phyloP scores from a whole-genome alignment of 2,329 filamentous ascomycete species.

The Huntiella moniliformis region DNA sequence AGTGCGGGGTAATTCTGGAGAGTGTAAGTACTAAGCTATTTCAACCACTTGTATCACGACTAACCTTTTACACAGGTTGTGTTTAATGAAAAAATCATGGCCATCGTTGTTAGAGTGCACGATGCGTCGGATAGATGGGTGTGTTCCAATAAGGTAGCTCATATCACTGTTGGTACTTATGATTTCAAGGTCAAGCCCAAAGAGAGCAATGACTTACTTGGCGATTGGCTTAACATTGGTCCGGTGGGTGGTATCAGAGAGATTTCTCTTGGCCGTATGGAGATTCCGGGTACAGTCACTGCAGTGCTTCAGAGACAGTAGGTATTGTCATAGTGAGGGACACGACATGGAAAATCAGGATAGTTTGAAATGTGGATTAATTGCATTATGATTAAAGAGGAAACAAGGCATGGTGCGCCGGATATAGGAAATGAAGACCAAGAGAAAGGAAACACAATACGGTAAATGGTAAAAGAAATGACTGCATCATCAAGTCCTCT shows the following conservation, averaged over 20 bases:
- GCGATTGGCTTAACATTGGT: constrained; percentile 48
- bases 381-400: neutral
- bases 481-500: neutral
- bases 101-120: constrained; percentile 61
- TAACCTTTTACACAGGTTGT: constrained; percentile 34
- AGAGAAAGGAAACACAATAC: neutral
- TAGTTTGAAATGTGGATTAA: neutral
- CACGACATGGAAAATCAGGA: neutral
- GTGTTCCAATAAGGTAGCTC: constrained; percentile 60
- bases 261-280: neutral
- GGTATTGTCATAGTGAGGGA: neutral
- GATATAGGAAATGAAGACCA: neutral
- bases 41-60: constrained; percentile 28
- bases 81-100: constrained; percentile 77
- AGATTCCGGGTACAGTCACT: neutral
- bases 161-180: constrained; percentile 78
- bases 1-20: constrained; percentile 45
- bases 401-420: neutral
- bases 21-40: constrained; percentile 22
- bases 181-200: constrained; percentile 63
- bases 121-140: constrained; percentile 39
- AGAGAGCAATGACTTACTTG: constrained; percentile 77
- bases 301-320: constrained; percentile 1
- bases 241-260: constrained; percentile 16
- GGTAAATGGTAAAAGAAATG: neutral